Evolutionary conservation across 495 filamentous ascomycete genomes (phyloP), one percentile per base, ranked within the genome.

Genomic region (Glonium stellatum): DNA sequence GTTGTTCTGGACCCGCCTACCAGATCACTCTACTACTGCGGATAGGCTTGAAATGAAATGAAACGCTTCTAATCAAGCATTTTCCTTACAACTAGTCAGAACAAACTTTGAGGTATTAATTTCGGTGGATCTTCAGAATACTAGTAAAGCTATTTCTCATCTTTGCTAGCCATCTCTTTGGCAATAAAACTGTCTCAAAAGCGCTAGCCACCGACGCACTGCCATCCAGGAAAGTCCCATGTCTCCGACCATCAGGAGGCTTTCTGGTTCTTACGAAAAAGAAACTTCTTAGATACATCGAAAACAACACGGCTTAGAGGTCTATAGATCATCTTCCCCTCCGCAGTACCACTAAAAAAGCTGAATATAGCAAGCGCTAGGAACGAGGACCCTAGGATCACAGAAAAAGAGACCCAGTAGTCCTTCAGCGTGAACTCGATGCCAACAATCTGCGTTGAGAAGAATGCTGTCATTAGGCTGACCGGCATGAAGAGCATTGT

Each of bases 401-500:
- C 80, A 5, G 76, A 84, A 68, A 91, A 92, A 36, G 77, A 73
- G 19, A 79, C 76, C 89, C 90, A 95, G 67, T 90, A 95, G 41
- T 84, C 79, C 36, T 67, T 78, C 22, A 76, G 68, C 0, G 77
- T 82, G 71, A 87, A 92, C 18, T 77, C 72, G 9, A 87, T 69
- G 12, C 83, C 83, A 22, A 72, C 66, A 47, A 93, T 78, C 67
- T 90, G 81, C 19, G 85, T 82, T 1, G 84, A 87, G 67, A 93
- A 95, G 74, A 92, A 95, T n/a, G 77, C 85, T 11, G 87, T 91
- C 80, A 93, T 84, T 37, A 95, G 76, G 61, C 83, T 88, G 61
- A 95, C 84, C 3, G 90, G 90, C 47, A 95, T 75, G 73, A 95
- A 95, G 47, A 95, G 75, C 51, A 95, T 89, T 12, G 86, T 89